Percentiles rank a stretch among this genome's conserved stretches.
Evolutionary conservation across 2,329 filamentous ascomycete species (phyloP).

Genomic region (Cyclaneusma minus): DNA sequence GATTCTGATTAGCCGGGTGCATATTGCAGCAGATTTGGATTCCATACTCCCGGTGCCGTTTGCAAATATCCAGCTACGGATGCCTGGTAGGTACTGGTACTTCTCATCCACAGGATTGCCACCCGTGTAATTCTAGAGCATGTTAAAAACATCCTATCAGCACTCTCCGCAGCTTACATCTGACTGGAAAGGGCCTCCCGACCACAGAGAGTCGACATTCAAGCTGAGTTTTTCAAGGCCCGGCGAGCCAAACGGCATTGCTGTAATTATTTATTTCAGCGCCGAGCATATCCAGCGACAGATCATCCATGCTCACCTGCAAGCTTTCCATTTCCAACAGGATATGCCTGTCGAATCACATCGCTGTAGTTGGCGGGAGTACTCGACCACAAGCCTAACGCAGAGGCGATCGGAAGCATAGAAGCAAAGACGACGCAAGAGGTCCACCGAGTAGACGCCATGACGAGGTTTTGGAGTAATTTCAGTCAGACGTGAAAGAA

Average conservation of each 20-base stretch:
- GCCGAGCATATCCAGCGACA: neutral
- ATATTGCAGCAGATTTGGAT: constrained; percentile 1
- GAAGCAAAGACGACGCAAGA: too few relatives aligned
- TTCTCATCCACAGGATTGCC: constrained; percentile 26
- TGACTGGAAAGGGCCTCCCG: constrained; percentile 30
- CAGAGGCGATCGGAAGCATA: too few relatives aligned
- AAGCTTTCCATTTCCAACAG: constrained; percentile 31
- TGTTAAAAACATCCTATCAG: constrained; percentile 1
- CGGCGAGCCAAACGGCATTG: constrained; percentile 26
- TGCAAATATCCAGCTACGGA: constrained; percentile 29
- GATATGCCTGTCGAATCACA: constrained; percentile 24
- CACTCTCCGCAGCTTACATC: constrained; percentile 13
- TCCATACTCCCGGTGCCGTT: constrained; percentile 29
- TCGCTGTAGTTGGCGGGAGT: constrained; percentile 7
- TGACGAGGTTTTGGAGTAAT: too few relatives aligned
- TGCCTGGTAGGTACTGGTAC: constrained; percentile 22
- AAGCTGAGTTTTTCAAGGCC: constrained; percentile 26
- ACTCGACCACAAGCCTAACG: constrained; percentile 3
- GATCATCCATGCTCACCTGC: constrained; percentile 18
- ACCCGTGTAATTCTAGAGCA: constrained; percentile 25
- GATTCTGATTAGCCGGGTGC: neutral
- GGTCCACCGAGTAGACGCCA: too few relatives aligned
- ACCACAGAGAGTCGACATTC: constrained; percentile 34
- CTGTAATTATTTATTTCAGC: constrained; percentile 8
- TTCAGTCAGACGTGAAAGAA: too few relatives aligned